These are phyloP conservation scores for Colletotrichum neosansevieriae DNA, from an alignment of 2,329 filamentous ascomycete species.

Conservation along the genomic window DNA sequence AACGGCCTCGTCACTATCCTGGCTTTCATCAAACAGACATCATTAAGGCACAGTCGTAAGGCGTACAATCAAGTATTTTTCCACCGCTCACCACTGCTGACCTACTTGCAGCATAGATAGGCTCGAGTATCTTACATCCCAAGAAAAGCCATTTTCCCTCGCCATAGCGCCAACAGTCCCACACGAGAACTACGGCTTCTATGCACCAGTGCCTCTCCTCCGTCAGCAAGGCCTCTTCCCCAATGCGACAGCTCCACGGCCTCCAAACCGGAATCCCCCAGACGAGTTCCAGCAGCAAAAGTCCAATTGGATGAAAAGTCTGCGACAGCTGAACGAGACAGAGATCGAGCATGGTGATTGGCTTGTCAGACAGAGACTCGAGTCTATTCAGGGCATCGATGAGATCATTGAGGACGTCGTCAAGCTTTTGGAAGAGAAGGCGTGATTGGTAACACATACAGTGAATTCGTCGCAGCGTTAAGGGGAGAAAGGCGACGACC, in stretches of 20 bases:
- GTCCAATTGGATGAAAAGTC: constrained; percentile 40
- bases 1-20: background rate
- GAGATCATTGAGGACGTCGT: constrained; percentile 51
- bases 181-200: constrained; percentile 1
- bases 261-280: constrained; percentile 44
- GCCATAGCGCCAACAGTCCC: constrained; percentile 38
- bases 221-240: constrained; percentile 41
- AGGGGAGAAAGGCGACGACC: no score
- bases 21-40: background rate
- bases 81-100: background rate
- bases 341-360: constrained; percentile 41
- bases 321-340: constrained; percentile 41
- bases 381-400: constrained; percentile 48
- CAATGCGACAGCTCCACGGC: constrained; percentile 40
- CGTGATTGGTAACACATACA: constrained; percentile 45
- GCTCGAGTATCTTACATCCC: constrained; percentile 37
- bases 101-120: constrained; percentile 32
- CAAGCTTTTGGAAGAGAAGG: constrained; percentile 44
- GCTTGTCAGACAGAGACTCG: constrained; percentile 42
- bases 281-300: constrained; percentile 40
- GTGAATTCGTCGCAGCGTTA: background rate
- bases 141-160: constrained; percentile 43
- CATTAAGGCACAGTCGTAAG: background rate
- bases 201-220: constrained; percentile 23
- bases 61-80: background rate